These are phyloP conservation scores for Protomyces arabidopsidicola DNA, from an alignment of 1,139 yeast species.

Conservation along the genomic window DNA sequence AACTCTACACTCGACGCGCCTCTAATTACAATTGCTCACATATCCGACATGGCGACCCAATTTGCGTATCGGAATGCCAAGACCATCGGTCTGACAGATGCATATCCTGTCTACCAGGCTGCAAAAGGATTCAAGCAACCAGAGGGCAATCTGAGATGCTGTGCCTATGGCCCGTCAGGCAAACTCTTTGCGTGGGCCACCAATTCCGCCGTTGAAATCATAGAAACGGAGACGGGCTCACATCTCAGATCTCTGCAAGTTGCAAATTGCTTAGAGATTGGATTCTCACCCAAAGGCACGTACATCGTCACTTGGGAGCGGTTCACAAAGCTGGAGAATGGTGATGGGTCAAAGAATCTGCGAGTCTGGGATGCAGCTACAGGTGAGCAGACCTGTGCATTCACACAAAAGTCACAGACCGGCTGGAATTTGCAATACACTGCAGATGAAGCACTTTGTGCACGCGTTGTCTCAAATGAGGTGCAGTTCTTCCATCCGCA, in stretches of 20 bases:
- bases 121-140: constrained; percentile 35
- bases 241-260: constrained; percentile 48
- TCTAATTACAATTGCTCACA: no score
- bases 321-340: constrained; percentile 51
- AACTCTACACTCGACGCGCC: no score
- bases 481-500: constrained; percentile 64
- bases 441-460: constrained; percentile 66
- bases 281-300: constrained; percentile 84
- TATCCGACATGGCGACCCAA: constrained; percentile 20
- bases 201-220: constrained; percentile 50
- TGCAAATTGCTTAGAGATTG: constrained; percentile 69
- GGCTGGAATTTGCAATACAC: constrained; percentile 73
- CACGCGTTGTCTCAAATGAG: constrained; percentile 60
- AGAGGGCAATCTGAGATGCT: constrained; percentile 34
- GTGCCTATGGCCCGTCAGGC: constrained; percentile 49
- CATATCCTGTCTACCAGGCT: constrained; percentile 45
- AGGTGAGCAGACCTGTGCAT: constrained; percentile 55
- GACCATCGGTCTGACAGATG: constrained; percentile 55
- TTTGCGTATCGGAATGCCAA: constrained; percentile 57
- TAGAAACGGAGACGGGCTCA: constrained; percentile 53
- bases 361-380: constrained; percentile 58
- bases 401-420: constrained; percentile 75
- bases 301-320: constrained; percentile 87
- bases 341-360: constrained; percentile 55
- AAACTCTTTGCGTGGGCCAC: constrained; percentile 48